Evolutionary conservation across 1,284 basidiomycete genomes (phyloP).

Genomic region (Dichomitus squalens): DNA sequence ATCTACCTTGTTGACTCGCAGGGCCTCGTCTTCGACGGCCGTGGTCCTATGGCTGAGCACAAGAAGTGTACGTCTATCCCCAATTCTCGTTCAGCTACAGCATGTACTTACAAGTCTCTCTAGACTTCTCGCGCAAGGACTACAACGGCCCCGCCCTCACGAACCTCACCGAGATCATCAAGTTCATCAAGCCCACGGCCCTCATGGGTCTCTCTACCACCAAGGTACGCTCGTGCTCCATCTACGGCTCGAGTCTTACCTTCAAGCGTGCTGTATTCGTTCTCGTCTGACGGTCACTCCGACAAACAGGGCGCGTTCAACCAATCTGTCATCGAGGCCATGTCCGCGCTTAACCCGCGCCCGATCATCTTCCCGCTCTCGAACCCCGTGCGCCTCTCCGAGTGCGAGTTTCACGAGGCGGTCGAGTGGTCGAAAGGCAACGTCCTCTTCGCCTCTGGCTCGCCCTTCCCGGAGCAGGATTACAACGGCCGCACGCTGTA

Average conservation of each 20-base stretch:
- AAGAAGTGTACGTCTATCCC: conserved; percentile 65
- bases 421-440: conserved; percentile 73
- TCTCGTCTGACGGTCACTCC: conserved; percentile 12
- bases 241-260: no score
- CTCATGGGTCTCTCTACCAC: conserved; percentile 91
- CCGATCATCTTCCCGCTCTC: conserved; percentile 98
- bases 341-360: conserved; percentile 84
- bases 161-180: conserved; percentile 79
- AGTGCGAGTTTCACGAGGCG: conserved; percentile 87
- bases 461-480: conserved; percentile 77
- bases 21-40: conserved; percentile 76
- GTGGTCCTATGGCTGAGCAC: conserved; percentile 78
- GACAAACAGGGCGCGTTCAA: conserved; percentile 70
- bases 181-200: conserved; percentile 89
- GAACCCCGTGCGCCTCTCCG: conserved; percentile 87
- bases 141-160: conserved; percentile 77
- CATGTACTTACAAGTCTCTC: background rate
- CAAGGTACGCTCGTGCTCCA: conserved; percentile 42
- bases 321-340: conserved; percentile 73
- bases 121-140: conserved; percentile 83
- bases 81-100: background rate
- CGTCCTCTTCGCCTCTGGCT: conserved; percentile 90
- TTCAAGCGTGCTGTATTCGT: background rate
- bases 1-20: conserved; percentile 90
- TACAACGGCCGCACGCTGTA: conserved; percentile 67